A percentile compares a stretch with the other conserved stretches of the same genome.
Evolutionary conservation across 352 stramenopile genomes (phyloP).

Genomic region (Phytophthora pini): DNA sequence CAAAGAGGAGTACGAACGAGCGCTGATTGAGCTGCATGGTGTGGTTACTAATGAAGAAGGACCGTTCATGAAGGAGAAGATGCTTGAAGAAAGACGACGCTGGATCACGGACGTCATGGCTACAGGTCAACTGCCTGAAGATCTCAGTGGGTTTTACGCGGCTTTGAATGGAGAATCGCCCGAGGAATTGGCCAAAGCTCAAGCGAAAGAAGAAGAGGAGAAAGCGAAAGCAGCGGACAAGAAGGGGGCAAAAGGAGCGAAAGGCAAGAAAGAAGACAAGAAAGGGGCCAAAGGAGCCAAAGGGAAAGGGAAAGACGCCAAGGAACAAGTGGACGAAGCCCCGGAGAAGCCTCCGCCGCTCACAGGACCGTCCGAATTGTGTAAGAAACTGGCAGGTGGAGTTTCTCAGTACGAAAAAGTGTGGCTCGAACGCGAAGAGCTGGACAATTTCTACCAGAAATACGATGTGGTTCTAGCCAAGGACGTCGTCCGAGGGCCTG

Average conservation of each 20-base stretch:
- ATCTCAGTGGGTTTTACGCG: slow-evolving; percentile 90
- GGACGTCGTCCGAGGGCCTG: slow-evolving; percentile 86
- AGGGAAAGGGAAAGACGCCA: slow-evolving; percentile 62
- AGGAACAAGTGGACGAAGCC: slow-evolving; percentile 63
- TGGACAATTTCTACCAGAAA: slow-evolving; percentile 94
- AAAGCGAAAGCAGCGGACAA: slow-evolving; percentile 56
- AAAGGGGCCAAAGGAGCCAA: slow-evolving; percentile 66
- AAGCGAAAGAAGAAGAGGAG: slow-evolving; percentile 61
- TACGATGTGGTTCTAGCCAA: slow-evolving; percentile 94
- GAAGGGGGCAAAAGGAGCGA: slow-evolving; percentile 51
- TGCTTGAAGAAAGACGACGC: slow-evolving; percentile 91
- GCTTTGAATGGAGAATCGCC: slow-evolving; percentile 47
- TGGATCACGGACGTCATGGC: slow-evolving; percentile 95
- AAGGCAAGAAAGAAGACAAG: slow-evolving; percentile 59
- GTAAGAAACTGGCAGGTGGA: slow-evolving; percentile 63
- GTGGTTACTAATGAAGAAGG: slow-evolving; percentile 89
- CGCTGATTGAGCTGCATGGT: slow-evolving; percentile 88
- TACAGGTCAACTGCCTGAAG: slow-evolving; percentile 85
- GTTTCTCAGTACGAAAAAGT: slow-evolving; percentile 83
- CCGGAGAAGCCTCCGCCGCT: slow-evolving; percentile 87
- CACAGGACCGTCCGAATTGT: slow-evolving; percentile 89
- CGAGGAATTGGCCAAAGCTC: slow-evolving; percentile 54
- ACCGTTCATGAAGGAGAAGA: slow-evolving; percentile 91
- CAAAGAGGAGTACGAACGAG: slow-evolving; percentile 91
- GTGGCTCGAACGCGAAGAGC: slow-evolving; percentile 90